A percentile compares a stretch with the other conserved stretches of the same genome.
These are phyloP conservation scores for Santalum album DNA, from an alignment of 164 flowering plant genomes.

Conservation along the genomic window DNA sequence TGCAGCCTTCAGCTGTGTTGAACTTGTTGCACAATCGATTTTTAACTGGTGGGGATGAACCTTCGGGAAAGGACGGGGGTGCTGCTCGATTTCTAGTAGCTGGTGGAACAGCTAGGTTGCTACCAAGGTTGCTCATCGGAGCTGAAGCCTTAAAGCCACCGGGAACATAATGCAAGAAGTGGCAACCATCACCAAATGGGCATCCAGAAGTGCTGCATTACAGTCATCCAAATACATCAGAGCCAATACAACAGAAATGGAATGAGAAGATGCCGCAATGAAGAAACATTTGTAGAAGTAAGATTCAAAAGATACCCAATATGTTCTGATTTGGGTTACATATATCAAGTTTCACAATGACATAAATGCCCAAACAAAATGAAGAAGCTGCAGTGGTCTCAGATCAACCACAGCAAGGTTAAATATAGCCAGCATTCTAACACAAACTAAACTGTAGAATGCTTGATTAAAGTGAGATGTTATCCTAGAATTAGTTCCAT, in stretches of 20 bases:
- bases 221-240: conserved; percentile 1
- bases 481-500: too few species aligned
- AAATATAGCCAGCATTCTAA: too few species aligned
- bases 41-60: conserved; percentile 31
- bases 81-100: conserved; percentile 31
- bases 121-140: conserved; percentile 38
- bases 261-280: not conserved
- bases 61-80: conserved; percentile 35
- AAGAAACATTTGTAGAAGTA: too few species aligned
- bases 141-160: conserved; percentile 59
- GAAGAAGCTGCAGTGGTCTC: too few species aligned
- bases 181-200: conserved; percentile 85
- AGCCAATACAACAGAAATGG: not conserved
- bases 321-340: too few species aligned
- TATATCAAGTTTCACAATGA: too few species aligned
- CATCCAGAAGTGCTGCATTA: conserved; percentile 64
- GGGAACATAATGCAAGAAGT: conserved; percentile 74
- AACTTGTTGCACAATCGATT: conserved; percentile 67
- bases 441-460: too few species aligned
- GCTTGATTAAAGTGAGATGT: too few species aligned
- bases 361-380: too few species aligned
- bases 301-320: too few species aligned
- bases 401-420: too few species aligned
- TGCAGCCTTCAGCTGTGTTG: conserved; percentile 78
- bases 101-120: conserved; percentile 27